Base-by-base conservation (phyloP, 2,329 filamentous ascomycete species). In the Diaporthe sp. region DNA sequence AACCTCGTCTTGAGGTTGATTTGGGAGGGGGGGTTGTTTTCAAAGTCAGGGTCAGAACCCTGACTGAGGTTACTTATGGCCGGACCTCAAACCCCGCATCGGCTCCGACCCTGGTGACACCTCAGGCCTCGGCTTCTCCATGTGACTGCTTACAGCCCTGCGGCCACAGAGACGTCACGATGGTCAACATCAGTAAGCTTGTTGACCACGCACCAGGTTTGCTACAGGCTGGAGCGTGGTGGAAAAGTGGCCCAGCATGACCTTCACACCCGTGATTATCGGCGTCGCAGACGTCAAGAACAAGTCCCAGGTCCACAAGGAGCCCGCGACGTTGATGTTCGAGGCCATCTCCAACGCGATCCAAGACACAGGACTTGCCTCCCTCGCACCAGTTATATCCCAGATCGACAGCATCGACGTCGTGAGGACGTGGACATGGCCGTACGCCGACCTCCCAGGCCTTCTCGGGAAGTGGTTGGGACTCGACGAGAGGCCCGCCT, bases 351-450 rank as follows among this genome's bases (percentile, higher is more conserved):
- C 82, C 4, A 80, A 80, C 22, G 89, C 91, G 2, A 79, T 92
- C 4, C 72, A 83, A 52, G 90, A 93, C 77, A 86, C 87, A 0
- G 81, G 80, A 1, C 77, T 85, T 12, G 78, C 80, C 17, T 78
- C 80, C 2, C 69, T 78, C 8, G 76, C 77, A 15, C 78, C 82
- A 0, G 79, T 92, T 0, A 84, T 85, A 75, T 78, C 82, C 0
- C 81, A 82, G 0, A 87, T 92, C 70, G 91, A 93, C 79, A 90
- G 88, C 77, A 84, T 93, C 60, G 84, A 88, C 57, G 87, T 92
- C 5, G 90, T 93, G 13, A 86, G 85, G 54, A 90, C 89, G 0
- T 93, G 91, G 91, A 92, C 91, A 0, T 93, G 91, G 91, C 87
- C 89, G 0, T 93, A 93, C 78, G 81, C 85, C 1, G 88, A 93